These are phyloP conservation scores for Neotropicomus parvogracilis DNA, from an alignment of 1,284 basidiomycete species.

Conservation along the genomic window DNA sequence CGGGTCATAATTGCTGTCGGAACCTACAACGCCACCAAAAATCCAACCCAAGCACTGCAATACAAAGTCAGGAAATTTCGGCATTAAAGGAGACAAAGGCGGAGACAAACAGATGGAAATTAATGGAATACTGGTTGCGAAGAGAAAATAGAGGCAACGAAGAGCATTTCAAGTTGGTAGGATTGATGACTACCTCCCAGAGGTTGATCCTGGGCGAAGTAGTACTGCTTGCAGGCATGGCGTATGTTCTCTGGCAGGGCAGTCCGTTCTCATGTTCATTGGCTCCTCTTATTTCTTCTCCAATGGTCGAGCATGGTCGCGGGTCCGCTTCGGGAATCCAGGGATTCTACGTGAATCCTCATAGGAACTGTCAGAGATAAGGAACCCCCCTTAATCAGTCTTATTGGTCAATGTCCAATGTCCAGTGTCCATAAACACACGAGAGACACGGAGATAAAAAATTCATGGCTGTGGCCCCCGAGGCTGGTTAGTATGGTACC, in stretches of 20 bases:
- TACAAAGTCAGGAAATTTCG: neutral
- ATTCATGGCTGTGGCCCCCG: neutral
- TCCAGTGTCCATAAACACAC: neutral
- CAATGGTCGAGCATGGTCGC: neutral
- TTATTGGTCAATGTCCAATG: neutral
- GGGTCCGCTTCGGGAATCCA: neutral
- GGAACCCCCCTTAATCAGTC: neutral
- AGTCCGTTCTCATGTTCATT: neutral
- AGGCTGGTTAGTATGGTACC: too few species aligned
- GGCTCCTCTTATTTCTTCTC: neutral
- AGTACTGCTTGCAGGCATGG: slow-evolving; percentile 6
- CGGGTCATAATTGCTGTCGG: slow-evolving; percentile 4
- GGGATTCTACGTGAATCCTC: neutral
- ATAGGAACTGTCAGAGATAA: slow-evolving; percentile 7
- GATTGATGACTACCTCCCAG: slow-evolving; percentile 40
- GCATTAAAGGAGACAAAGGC: neutral
- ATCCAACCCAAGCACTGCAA: slow-evolving; percentile 29
- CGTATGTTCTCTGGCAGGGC: neutral
- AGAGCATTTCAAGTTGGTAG: slow-evolving; percentile 51
- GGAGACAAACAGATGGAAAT: slow-evolving; percentile 46
- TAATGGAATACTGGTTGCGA: slow-evolving; percentile 48
- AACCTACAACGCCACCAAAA: slow-evolving; percentile 40
- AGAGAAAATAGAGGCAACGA: slow-evolving; percentile 56
- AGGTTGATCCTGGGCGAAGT: slow-evolving; percentile 9
- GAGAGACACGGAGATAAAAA: neutral